Evolutionary conservation across 768 basidiomycete genomes (phyloP), one percentile per base, ranked within the genome.

Genomic region (Trichaptum fuscoviolaceum): DNA sequence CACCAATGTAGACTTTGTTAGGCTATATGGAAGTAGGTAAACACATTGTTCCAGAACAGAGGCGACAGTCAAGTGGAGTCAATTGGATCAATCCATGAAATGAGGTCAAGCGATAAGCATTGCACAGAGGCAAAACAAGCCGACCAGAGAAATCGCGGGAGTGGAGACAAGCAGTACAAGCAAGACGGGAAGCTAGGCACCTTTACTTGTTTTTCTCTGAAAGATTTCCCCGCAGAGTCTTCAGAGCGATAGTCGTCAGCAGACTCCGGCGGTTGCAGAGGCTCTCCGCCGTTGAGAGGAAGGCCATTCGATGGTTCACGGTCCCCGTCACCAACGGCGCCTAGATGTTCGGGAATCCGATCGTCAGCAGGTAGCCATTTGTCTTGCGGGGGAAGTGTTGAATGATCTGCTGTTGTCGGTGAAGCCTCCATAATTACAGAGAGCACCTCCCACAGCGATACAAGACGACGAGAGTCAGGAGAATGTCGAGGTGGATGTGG

Each of bases 1-100:
- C 92, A 75, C 93, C 93, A 74, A 95, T 87, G 76, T 95, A 95
- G 77, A 95, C 89, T 81, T 95, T 95, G 81, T 93, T 93, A 81
- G 92, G 89, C 92, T 94, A 85, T 81, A 83, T 81, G 82, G 84
- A 82, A 85, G 80, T 86, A 82, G 77, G 84, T 88, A 81, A 88
- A 87, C 86, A 87, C 85, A 61, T 63, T 68, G 71, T 68, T 64
- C 66, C 66, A 66, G 70, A 69, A 70, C 64, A 67, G 64, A 68
- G 70, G 68, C 35, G 69, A 66, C 65, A 65, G 68, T 70, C 64
- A 70, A 69, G 75, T 78, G 73, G 73, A 65, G 68, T 70, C 64
- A 70, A 69, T 74, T 78, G 73, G 73, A 79, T 78, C 73, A 73
- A 74, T 74, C 75, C 71, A 73, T 73, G 77, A 74, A 68, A 66